These are phyloP conservation scores for Asterionellopsis glacialis DNA, from an alignment of 108 stramenopile species.

Conservation along the genomic window DNA sequence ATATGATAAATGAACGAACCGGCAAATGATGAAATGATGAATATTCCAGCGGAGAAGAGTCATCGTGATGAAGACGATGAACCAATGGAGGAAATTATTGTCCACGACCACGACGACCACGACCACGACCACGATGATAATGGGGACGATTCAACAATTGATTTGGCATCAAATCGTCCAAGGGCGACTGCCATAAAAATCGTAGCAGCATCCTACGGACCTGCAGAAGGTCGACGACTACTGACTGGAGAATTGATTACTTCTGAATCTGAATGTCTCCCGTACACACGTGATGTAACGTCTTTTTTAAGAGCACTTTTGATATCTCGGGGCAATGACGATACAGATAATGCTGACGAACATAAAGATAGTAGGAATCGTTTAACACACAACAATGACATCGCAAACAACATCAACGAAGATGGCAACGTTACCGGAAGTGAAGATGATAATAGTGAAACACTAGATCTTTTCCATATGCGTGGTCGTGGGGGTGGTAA, in stretches of 20 bases:
- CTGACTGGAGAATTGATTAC: conserved; percentile 22
- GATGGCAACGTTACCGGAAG: not conserved
- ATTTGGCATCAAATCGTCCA: too few relatives aligned
- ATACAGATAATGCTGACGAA: not conserved
- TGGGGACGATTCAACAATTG: too few relatives aligned
- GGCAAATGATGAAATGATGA: too few relatives aligned
- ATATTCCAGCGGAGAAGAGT: too few relatives aligned
- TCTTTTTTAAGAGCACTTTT: conserved; percentile 34
- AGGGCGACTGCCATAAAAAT: conserved; percentile 20
- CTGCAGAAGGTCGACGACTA: conserved; percentile 34
- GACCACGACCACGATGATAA: too few relatives aligned
- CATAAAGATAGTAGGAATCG: not conserved
- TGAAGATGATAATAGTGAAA: conserved; percentile 4
- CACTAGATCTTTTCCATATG: not conserved
- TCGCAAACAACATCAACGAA: not conserved
- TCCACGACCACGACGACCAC: too few relatives aligned
- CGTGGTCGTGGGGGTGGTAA: not conserved
- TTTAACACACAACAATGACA: not conserved
- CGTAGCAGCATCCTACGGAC: conserved; percentile 48
- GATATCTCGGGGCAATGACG: conserved; percentile 1
- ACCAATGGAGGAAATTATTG: too few relatives aligned
- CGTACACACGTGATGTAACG: conserved; percentile 46
- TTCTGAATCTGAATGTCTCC: conserved; percentile 14
- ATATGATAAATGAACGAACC: too few relatives aligned
- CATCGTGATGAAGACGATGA: too few relatives aligned